These are phyloP conservation scores for Earliella scabrosa DNA, from an alignment of 1,284 basidiomycete species.

Conservation along the genomic window DNA sequence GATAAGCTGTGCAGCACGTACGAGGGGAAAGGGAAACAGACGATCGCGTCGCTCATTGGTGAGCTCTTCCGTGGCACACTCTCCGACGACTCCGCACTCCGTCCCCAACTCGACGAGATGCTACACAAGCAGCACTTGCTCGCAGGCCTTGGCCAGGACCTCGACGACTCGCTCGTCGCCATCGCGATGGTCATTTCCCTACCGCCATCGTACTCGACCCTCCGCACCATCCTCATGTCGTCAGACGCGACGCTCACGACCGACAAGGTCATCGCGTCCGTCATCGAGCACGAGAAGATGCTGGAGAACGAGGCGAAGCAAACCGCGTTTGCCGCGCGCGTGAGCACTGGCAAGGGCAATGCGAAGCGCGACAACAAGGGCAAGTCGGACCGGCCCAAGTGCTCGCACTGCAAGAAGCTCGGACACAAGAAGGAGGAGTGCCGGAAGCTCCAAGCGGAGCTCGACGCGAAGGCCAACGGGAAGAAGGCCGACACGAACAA, in stretches of 20 bases:
- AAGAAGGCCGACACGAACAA: background rate
- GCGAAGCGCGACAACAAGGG: conserved; percentile 14
- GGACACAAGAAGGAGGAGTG: conserved; percentile 24
- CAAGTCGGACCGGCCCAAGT: conserved; percentile 7
- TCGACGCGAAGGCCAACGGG: conserved; percentile 4
- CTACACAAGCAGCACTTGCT: conserved; percentile 20
- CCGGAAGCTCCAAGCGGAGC: conserved; percentile 22
- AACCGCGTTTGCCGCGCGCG: conserved; percentile 7
- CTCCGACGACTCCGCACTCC: conserved; percentile 19
- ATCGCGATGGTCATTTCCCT: conserved; percentile 27
- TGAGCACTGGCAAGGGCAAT: conserved; percentile 3
- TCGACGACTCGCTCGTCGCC: conserved; percentile 19
- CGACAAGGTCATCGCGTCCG: conserved; percentile 9
- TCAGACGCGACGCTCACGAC: conserved; percentile 11
- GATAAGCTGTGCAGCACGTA: conserved; percentile 17
- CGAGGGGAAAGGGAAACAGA: conserved; percentile 26
- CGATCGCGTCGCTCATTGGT: conserved; percentile 24
- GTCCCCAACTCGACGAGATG: conserved; percentile 27
- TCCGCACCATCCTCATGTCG: conserved; percentile 25
- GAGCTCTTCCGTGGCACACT: conserved; percentile 26
- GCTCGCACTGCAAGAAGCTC: conserved; percentile 20
- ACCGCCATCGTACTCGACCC: conserved; percentile 24
- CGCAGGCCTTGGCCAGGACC: conserved; percentile 11
- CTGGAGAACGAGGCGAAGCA: conserved; percentile 2
- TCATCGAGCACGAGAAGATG: conserved; percentile 21